A percentile compares a stretch with the other conserved stretches of the same genome.
phyloP scores from a whole-genome alignment of 2,329 filamentous ascomycete species.

The Alternaria brassicae region DNA sequence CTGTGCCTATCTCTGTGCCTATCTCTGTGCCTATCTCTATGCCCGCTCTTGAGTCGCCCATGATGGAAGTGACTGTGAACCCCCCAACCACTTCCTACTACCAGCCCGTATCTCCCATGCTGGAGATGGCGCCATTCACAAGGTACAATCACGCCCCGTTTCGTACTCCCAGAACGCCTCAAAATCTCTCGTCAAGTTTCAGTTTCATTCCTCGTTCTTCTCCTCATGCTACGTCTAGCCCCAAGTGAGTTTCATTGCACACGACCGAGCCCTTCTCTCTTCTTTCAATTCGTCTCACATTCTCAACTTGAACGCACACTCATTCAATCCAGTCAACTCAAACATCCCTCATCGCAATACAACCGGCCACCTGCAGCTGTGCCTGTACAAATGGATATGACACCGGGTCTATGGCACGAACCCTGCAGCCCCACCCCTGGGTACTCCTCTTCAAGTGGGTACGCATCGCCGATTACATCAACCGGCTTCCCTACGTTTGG shows the following conservation, averaged over 20 bases:
- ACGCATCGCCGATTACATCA: constrained; percentile 39
- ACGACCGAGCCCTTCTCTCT: constrained; percentile 19
- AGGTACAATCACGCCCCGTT: constrained; percentile 49
- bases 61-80: constrained; percentile 22
- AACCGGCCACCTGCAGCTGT: constrained; percentile 23
- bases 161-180: constrained; percentile 50
- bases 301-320: neutral
- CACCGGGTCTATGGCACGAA: constrained; percentile 34
- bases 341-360: constrained; percentile 23
- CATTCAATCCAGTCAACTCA: constrained; percentile 23
- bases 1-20: constrained; percentile 24
- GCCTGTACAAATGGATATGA: constrained; percentile 29
- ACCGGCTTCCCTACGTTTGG: constrained; percentile 40
- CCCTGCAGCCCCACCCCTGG: constrained; percentile 40
- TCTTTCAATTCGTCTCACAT: constrained; percentile 2
- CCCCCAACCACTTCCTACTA: constrained; percentile 27
- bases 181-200: constrained; percentile 37
- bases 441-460: constrained; percentile 46
- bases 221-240: constrained; percentile 34
- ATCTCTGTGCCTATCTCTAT: constrained; percentile 22
- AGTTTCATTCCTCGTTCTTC: constrained; percentile 42
- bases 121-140: constrained; percentile 37
- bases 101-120: constrained; percentile 32
- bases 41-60: constrained; percentile 23
- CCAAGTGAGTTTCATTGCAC: constrained; percentile 49